These are phyloP conservation scores for Cercospora canescens DNA, from an alignment of 2,329 filamentous ascomycete genomes.

Conservation along the genomic window DNA sequence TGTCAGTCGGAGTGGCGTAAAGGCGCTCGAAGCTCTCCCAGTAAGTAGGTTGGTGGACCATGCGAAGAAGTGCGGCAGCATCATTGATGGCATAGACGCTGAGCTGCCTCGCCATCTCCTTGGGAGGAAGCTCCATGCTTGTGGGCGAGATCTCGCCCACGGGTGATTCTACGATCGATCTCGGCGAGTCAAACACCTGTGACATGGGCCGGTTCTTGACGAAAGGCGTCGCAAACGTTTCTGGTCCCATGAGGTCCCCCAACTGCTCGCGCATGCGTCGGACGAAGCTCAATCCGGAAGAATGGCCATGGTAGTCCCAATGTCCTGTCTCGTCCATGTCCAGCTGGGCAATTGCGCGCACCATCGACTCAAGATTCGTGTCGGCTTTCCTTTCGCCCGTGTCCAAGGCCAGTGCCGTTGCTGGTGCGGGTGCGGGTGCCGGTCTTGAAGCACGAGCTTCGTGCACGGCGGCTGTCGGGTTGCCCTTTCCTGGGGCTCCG, in stretches of 20 bases:
- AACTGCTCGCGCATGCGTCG: conserved; percentile 85
- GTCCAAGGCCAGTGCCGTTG: conserved; percentile 13
- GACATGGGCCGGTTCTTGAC: conserved; percentile 55
- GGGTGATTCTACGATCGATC: conserved; percentile 60
- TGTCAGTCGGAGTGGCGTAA: conserved; percentile 64
- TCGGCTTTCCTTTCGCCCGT: conserved; percentile 55
- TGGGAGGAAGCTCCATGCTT: conserved; percentile 67
- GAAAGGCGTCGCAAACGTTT: conserved; percentile 59
- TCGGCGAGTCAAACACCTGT: conserved; percentile 68
- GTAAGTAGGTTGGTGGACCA: conserved; percentile 81
- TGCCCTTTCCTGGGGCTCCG: conserved; percentile 36
- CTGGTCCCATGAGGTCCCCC: conserved; percentile 69
- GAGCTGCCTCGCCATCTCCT: conserved; percentile 56
- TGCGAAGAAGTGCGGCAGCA: conserved; percentile 64
- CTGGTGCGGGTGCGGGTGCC: conserved; percentile 26
- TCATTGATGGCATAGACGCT: conserved; percentile 63
- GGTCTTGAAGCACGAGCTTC: neutral
- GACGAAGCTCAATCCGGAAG: conserved; percentile 87
- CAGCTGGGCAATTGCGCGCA: conserved; percentile 85
- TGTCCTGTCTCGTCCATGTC: conserved; percentile 89
- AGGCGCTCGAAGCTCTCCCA: conserved; percentile 74
- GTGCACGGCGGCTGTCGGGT: conserved; percentile 20
- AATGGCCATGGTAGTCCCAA: conserved; percentile 94
- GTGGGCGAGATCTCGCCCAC: conserved; percentile 50
- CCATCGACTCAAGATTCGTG: conserved; percentile 86